Evolutionary conservation across 1,284 basidiomycete species (phyloP), one percentile per base, ranked within the genome.

Genomic region (Sphaerobolus stellatus): DNA sequence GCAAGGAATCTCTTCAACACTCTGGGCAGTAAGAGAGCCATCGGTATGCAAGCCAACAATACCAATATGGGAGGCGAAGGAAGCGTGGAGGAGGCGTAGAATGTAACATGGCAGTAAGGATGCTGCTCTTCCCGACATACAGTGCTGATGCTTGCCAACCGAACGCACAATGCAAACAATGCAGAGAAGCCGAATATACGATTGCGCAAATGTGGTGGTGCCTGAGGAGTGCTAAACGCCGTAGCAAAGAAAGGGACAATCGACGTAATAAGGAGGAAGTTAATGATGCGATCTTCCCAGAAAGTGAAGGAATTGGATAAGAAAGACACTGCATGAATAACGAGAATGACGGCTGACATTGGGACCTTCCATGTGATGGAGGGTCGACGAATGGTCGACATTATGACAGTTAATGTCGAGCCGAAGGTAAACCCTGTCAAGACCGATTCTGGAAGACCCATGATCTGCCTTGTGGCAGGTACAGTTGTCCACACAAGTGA

Each of bases 121-220:
- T 90, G 87, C 69, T 98, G 96, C 67, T 99, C 97, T 68, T 99
- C 97, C 51, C 97, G 77, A 66, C 96, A 99, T 0, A 95, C 84
- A 0, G 93, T 92, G 64, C 87, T 88, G 52, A 81, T 68, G 0
- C 84, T 79, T 66, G 93, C 87, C 13, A 92, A 65, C 9, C 95
- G 83, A 5, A 89, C 78, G 57, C 87, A 84, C n/a, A 82, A 62
- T 0, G 87, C 82, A 58, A 88, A 86, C 3, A 89, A 65, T 3
- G 79, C 62, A 8, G 85, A 82, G 64, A 92, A 89, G 0, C 81
- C 77, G 8, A 94, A 72, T 51, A 96, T 88, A 34, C 91, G 86
- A 52, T 78, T 73, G n/a, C 90, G 84, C 50, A 95, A 77, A 18
- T 82, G 79, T 0, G 79, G 61, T 16, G 27, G 33, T 14, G 27